phyloP scores from a whole-genome alignment of 805 yeast genomes.

The Hanseniaspora thailandica region DNA sequence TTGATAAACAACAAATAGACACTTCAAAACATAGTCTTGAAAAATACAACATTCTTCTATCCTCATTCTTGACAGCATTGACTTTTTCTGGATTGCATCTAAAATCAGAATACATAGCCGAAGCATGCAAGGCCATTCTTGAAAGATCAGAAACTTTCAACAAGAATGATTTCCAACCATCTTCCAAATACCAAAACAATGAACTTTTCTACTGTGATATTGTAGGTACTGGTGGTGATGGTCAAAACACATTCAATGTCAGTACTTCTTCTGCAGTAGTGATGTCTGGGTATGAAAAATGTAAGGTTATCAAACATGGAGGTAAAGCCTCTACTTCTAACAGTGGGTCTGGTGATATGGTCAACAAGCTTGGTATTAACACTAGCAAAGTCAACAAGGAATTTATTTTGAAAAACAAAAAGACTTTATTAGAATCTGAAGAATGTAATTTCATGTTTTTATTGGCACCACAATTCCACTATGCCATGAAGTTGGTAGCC shows the following conservation, averaged over 20 bases:
- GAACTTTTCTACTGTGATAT: conserved; percentile 42
- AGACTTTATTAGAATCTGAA: conserved; percentile 37
- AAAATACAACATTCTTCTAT: background rate
- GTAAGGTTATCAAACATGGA: conserved; percentile 86
- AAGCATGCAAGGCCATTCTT: conserved; percentile 68
- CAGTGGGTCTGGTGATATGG: conserved; percentile 88
- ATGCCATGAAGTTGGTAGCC: conserved; percentile 78
- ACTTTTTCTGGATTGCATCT: conserved; percentile 68
- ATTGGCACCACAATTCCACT: conserved; percentile 90
- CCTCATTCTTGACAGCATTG: conserved; percentile 62
- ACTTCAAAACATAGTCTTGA: background rate
- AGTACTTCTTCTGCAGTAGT: conserved; percentile 91
- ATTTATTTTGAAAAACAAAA: conserved; percentile 39
- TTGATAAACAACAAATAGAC: conserved; percentile 7
- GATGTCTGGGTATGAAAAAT: conserved; percentile 67
- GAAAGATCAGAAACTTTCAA: conserved; percentile 51
- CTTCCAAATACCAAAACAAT: background rate
- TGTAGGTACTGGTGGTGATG: conserved; percentile 99
- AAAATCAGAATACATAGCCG: conserved; percentile 67
- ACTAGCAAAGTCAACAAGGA: conserved; percentile 51
- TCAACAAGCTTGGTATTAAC: conserved; percentile 73
- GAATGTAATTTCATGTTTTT: conserved; percentile 47
- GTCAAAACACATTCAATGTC: conserved; percentile 92
- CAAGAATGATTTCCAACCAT: conserved; percentile 31
- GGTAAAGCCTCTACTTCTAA: conserved; percentile 91